Evolutionary conservation across 2,329 filamentous ascomycete genomes (phyloP), one percentile per base, ranked within the genome.

Genomic region (Neopestalotiopsis sp.): DNA sequence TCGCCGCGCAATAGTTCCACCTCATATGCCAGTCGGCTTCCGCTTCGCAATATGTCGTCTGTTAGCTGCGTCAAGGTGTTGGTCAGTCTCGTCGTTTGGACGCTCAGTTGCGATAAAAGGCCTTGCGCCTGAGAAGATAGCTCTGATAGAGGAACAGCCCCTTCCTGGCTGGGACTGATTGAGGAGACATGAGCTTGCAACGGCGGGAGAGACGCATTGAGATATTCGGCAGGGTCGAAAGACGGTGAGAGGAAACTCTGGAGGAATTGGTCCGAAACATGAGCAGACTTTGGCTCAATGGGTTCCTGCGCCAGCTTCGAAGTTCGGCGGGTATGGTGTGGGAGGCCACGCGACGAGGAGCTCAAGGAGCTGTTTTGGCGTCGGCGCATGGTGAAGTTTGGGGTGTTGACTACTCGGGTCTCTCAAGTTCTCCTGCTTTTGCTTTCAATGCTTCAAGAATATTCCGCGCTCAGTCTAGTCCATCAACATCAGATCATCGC

Each of bases 1-100:
- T 98, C 95, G 71, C 95, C 95, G n/a, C 94, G 89, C 63, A 98
- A 81, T 20, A 98, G 88, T 80, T 98, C 95, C 24, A 98, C 95
- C 81, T 98, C 94, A 77, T 99, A 99, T 24, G 95, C 94, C 68
- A 99, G 84, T 4, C 95, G 88, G 72, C 93, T 94, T 32, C 95
- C 94, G 75, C 94, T 95, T 68, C 96, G 89, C 71, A 99, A 82
- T 71, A 99, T 98, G 74, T 98, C 96, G 79, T 99, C 95, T 12
- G 96, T 98, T 69, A 98, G 85, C 76, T 95, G 91, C 40, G 94
- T 97, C 69, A 99, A 86, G 60, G 91, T 93, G 67, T 87, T 90
- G 14, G 94, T 94, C 7, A 98, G 84, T 60, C 94, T 89, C 20
- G 94, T 92, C 1, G 94, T 97, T 78, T 98, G 94, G 9, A 94